phyloP scores from a whole-genome alignment of 305 asterid species.

The Nicotiana rustica region DNA sequence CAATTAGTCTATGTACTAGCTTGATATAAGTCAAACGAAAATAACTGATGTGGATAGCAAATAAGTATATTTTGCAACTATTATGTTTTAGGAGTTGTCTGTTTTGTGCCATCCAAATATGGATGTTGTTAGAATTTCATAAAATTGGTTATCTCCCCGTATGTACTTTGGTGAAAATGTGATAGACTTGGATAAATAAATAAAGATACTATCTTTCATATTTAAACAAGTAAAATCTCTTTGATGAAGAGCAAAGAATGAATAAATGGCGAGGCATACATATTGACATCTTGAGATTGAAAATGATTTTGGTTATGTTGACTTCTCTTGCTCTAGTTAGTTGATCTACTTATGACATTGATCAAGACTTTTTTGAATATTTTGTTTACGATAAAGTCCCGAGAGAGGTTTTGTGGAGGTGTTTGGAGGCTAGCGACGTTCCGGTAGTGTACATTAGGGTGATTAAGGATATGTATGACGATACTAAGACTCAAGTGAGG shows the following conservation, averaged over 20 bases:
- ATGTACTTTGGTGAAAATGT: neutral
- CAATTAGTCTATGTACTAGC: too few species aligned
- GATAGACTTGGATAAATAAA: neutral
- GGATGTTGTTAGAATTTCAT: neutral
- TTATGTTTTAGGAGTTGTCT: too few species aligned
- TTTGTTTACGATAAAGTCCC: neutral
- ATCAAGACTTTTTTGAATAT: neutral
- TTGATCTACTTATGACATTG: neutral
- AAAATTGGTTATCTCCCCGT: neutral
- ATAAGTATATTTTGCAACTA: too few species aligned
- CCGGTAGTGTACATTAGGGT: too few species aligned
- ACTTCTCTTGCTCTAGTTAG: conserved; percentile 1
- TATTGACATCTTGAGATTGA: conserved; percentile 6
- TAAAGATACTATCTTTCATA: neutral
- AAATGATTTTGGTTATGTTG: neutral
- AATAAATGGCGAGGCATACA: neutral
- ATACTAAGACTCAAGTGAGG: too few species aligned
- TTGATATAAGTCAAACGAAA: too few species aligned
- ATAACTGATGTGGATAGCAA: too few species aligned
- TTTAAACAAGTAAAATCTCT: conserved; percentile 11
- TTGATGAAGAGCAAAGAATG: conserved; percentile 20
- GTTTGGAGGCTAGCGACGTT: too few species aligned
- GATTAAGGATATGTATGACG: too few species aligned
- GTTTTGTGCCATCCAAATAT: too few species aligned
- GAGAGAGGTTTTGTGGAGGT: too few species aligned